Conservation (phyloP, 2,329 filamentous ascomycete genomes). For the Calonectria hawksworthii region DNA sequence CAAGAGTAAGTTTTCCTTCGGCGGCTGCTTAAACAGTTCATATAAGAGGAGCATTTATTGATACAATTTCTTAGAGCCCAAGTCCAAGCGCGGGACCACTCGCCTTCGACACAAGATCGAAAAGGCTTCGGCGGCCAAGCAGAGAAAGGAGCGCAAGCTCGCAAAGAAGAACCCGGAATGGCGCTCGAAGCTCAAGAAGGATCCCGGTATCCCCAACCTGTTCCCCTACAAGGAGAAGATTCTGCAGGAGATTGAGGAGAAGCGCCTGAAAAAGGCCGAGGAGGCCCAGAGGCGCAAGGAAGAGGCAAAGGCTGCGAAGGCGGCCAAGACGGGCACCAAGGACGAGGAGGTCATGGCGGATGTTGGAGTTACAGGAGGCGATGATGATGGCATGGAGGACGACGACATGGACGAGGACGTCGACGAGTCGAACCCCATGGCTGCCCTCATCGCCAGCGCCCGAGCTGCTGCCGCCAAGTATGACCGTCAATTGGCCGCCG, state of each 20-base stretch:
- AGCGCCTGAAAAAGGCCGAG: conserved; percentile 83
- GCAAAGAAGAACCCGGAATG: conserved; percentile 98
- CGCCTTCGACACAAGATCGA: conserved; percentile 96
- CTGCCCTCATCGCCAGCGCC: conserved; percentile 89
- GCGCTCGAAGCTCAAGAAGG: conserved; percentile 95
- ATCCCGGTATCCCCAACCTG: conserved; percentile 95
- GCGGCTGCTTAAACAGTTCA: not conserved
- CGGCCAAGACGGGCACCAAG: conserved; percentile 68
- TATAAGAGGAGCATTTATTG: not conserved
- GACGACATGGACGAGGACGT: conserved; percentile 69
- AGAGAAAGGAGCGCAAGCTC: conserved; percentile 88
- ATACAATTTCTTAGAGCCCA: conserved; percentile 76
- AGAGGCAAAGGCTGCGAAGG: conserved; percentile 78
- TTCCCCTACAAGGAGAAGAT: conserved; percentile 99
- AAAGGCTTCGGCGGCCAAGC: conserved; percentile 91
- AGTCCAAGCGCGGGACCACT: conserved; percentile 91
- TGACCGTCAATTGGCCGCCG: conserved; percentile 73
- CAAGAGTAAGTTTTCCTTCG: conserved; percentile 58
- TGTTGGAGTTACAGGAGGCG: conserved; percentile 62
- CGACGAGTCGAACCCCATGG: conserved; percentile 88
- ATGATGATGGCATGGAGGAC: conserved; percentile 65
- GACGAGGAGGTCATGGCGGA: conserved; percentile 62
- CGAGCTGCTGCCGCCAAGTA: conserved; percentile 83
- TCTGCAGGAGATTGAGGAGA: conserved; percentile 94
- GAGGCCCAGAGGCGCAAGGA: conserved; percentile 80